Conservation (phyloP, 768 basidiomycete genomes). For the Macrolepiota dolichaula region DNA sequence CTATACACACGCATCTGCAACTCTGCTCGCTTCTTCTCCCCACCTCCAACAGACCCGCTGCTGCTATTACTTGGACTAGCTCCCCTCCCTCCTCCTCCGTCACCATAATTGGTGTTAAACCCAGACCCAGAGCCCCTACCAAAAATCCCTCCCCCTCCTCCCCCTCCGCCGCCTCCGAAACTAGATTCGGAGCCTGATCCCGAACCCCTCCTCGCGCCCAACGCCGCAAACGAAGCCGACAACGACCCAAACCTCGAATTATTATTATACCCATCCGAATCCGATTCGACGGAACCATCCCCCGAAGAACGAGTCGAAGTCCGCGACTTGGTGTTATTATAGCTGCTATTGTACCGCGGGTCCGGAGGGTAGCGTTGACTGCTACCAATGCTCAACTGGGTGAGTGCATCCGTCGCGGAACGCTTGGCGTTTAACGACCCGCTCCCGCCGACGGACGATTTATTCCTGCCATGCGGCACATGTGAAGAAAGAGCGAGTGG, state of each 20-base stretch:
- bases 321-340: too few species aligned
- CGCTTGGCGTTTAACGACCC: not conserved
- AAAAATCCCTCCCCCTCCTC: not conserved
- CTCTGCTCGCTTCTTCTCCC: slow-evolving; percentile 52
- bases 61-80: not conserved
- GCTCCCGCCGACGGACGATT: not conserved
- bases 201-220: too few species aligned
- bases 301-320: too few species aligned
- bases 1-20: slow-evolving; percentile 63
- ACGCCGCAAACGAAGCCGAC: too few species aligned
- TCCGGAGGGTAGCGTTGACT: too few species aligned
- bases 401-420: not conserved
- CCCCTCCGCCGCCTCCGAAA: not conserved
- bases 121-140: not conserved
- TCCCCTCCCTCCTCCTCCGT: not conserved
- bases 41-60: slow-evolving; percentile 27
- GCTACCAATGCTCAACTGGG: not conserved
- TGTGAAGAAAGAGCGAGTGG: not conserved
- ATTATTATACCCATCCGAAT: too few species aligned
- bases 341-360: too few species aligned
- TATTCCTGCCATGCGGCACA: too few species aligned
- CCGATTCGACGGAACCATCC: too few species aligned
- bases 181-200: not conserved
- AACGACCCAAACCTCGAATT: too few species aligned
- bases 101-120: not conserved